Percentiles rank a stretch among this genome's conserved stretches.
These are phyloP conservation scores for Aschersonia sp. DNA, from an alignment of 2,329 filamentous ascomycete species.

Conservation along the genomic window DNA sequence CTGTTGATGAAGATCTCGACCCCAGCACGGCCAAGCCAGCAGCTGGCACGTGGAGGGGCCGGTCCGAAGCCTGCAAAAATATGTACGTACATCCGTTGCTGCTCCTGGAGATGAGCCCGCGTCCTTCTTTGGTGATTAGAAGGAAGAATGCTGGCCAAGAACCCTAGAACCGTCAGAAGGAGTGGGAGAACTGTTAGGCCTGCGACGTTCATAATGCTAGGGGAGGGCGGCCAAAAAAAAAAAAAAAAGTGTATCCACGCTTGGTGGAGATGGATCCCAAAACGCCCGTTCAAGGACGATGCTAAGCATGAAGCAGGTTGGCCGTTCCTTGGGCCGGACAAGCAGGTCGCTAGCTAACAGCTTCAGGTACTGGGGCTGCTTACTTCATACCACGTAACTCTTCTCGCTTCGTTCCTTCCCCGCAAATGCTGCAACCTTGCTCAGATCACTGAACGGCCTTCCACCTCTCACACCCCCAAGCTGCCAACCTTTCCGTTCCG, in stretches of 20 bases:
- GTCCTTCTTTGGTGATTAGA: not conserved
- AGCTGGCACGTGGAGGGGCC: not conserved
- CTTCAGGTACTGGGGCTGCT: not conserved
- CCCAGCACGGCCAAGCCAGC: not conserved
- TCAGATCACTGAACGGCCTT: not conserved
- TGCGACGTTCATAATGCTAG: too few species aligned
- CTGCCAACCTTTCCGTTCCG: too few species aligned
- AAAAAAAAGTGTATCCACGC: too few species aligned
- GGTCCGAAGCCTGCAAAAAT: not conserved
- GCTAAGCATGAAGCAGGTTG: too few species aligned
- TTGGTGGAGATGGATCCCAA: too few species aligned
- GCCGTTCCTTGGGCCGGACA: not conserved
- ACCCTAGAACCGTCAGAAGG: not conserved
- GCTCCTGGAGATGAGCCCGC: not conserved
- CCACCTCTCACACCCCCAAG: not conserved
- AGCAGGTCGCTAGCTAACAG: not conserved
- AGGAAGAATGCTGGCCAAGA: not conserved
- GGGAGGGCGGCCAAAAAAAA: too few species aligned
- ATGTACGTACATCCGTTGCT: not conserved
- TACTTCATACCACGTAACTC: not conserved
- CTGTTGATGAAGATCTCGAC: not conserved
- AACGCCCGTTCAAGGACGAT: too few species aligned
- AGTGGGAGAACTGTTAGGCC: too few species aligned
- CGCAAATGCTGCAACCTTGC: not conserved
- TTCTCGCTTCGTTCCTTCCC: not conserved